Conservation (phyloP, 2,329 filamentous ascomycete species). For the Beauveria asiatica region DNA sequence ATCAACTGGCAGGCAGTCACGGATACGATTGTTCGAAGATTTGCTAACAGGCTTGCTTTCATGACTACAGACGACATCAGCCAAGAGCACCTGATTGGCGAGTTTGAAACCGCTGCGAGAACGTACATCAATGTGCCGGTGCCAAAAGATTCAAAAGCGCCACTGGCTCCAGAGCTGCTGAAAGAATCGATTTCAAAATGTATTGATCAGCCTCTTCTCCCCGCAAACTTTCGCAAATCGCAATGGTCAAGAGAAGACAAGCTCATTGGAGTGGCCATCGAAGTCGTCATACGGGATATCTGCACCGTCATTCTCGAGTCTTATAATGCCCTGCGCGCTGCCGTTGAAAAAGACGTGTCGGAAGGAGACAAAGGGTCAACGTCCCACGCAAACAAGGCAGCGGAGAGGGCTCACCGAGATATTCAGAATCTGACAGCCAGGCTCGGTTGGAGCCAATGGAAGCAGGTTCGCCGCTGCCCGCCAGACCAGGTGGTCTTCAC, state of each 20-base stretch:
- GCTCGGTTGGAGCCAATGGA: slow-evolving; percentile 54
- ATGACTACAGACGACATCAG: slow-evolving; percentile 25
- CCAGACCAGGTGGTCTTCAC: slow-evolving; percentile 49
- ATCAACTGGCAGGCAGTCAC: slow-evolving; percentile 58
- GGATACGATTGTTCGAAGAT: slow-evolving; percentile 58
- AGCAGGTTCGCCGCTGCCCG: slow-evolving; percentile 43
- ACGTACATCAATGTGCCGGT: slow-evolving; percentile 34
- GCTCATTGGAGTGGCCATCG: slow-evolving; percentile 11
- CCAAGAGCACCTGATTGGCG: slow-evolving; percentile 22
- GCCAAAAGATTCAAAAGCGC: slow-evolving; percentile 4
- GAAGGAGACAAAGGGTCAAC: neutral
- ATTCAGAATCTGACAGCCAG: slow-evolving; percentile 32
- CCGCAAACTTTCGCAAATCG: neutral
- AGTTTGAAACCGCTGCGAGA: slow-evolving; percentile 32
- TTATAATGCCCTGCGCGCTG: slow-evolving; percentile 1
- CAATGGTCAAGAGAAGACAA: slow-evolving; percentile 8
- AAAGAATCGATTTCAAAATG: neutral
- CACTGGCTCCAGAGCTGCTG: neutral
- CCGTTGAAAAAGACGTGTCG: neutral
- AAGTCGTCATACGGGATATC: slow-evolving; percentile 6
- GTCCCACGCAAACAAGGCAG: slow-evolving; percentile 13
- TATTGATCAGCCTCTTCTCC: neutral
- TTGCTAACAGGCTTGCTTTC: slow-evolving; percentile 43
- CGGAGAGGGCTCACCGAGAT: slow-evolving; percentile 14
- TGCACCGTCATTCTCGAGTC: slow-evolving; percentile 11